Evolutionary conservation across 176 grass and related monocot species (phyloP).

Genomic region (Raddia guianensis): DNA sequence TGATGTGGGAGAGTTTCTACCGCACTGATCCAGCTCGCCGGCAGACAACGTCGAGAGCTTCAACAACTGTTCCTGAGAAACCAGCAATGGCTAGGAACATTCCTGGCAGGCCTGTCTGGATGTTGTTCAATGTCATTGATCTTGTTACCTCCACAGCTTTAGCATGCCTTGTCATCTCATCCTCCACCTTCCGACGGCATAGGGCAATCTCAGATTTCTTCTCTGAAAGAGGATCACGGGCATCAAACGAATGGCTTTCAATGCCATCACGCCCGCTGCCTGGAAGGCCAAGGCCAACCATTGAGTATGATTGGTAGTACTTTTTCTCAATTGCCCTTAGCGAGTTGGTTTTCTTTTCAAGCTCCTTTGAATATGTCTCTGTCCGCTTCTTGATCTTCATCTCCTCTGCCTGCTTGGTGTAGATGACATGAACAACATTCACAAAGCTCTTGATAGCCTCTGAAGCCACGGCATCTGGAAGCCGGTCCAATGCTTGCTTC

Average conservation of each 20-base stretch:
- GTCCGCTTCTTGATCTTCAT: conserved; percentile 85
- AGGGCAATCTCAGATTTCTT: conserved; percentile 84
- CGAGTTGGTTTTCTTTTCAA: conserved; percentile 85
- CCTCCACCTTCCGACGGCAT: conserved; percentile 81
- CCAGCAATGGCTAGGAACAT: conserved; percentile 92
- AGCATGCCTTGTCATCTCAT: conserved; percentile 79
- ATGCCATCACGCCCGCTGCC: conserved; percentile 63
- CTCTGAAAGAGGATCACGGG: conserved; percentile 86
- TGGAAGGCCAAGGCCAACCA: conserved; percentile 80
- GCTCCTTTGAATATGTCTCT: conserved; percentile 78
- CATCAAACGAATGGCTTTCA: conserved; percentile 64
- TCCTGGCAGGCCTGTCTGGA: conserved; percentile 94
- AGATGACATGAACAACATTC: conserved; percentile 90
- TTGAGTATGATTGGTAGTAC: conserved; percentile 95
- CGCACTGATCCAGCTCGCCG: conserved; percentile 64
- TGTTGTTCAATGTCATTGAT: conserved; percentile 95
- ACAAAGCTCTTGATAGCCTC: conserved; percentile 96
- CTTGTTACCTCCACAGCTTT: conserved; percentile 88
- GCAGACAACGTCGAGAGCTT: conserved; percentile 75
- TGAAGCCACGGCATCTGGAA: conserved; percentile 89
- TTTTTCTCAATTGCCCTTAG: conserved; percentile 89
- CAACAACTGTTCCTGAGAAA: conserved; percentile 83
- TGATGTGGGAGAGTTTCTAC: conserved; percentile 25
- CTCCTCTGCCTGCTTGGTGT: conserved; percentile 92
- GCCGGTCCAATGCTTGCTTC: conserved; percentile 94